Base-by-base conservation (phyloP, 208 protist genomes). In the Acanthamoeba pearcei region DNA sequence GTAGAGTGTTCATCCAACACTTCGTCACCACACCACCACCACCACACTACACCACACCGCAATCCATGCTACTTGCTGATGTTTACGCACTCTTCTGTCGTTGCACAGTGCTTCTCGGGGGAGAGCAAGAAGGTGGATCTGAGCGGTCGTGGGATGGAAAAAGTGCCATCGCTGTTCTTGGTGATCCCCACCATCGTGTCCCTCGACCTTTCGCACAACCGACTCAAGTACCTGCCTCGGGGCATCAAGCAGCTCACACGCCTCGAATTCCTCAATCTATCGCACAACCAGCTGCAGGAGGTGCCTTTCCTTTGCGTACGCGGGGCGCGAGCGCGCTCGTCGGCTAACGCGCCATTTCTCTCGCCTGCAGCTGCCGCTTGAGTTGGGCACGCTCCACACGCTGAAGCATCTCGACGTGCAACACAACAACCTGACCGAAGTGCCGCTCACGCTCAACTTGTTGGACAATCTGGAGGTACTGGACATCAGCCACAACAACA, bases 71-170 rank as follows among this genome's bases (percentile, higher is more conserved):
- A 46, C 5, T 46, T 46, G 42, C 42, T 46, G 4, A 46, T 46
- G 5, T 46, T 46, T 5, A 46, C 5, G 42, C 42, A 46, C 42
- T 46, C 17, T 57, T 17, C 53, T 57, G 12, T 57, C 53, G 6
- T 85, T 85, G 24, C 32, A 27, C 38, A 91, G 83, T 91, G 83
- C 57, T 91, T 91, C 60, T 72, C 83, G 22, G 83, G 83, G 32
- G 83, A 91, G 83, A 91, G 83, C 57, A 72, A n/a, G 38, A 91
- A 91, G 83, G 83, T 72, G 57, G 83, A 72, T 19, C 38, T 91
- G 32, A 64, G 83, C 29, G 83, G 83, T 2, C 51, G 83, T 9
- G 83, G 83, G 29, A 72, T 91, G 83, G 60, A 72, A 2, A 64
- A 53, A 46, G 83, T 91, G 49, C 83, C 83, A 9, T 72, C 57